Evolutionary conservation across 306 rosid species (phyloP).

Genomic region (Malus sieversii): DNA sequence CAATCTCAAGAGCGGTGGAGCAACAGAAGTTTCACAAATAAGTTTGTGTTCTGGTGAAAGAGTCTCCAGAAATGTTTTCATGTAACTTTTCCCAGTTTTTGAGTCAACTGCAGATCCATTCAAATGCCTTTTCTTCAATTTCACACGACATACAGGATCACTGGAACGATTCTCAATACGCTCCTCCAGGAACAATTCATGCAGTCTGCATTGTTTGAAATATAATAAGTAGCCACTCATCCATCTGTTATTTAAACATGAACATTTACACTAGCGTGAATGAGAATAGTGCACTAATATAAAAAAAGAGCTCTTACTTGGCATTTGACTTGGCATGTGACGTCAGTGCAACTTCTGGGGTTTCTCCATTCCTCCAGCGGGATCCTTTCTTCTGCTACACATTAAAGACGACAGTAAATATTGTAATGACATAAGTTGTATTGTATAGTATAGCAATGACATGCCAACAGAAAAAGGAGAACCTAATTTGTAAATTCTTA

Average conservation of each 20-base stretch:
- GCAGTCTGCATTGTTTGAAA: constrained; percentile 52
- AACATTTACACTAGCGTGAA: constrained; percentile 17
- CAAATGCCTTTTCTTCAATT: constrained; percentile 66
- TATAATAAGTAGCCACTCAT: constrained; percentile 18
- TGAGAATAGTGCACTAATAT: constrained; percentile 13
- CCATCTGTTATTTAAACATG: constrained; percentile 12
- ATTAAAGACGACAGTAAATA: constrained; percentile 10
- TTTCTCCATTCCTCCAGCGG: constrained; percentile 61
- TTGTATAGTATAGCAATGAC: not conserved
- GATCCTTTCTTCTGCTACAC: constrained; percentile 57
- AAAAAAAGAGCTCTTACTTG: constrained; percentile 57
- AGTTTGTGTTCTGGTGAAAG: constrained; percentile 52
- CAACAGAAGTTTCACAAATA: constrained; percentile 47
- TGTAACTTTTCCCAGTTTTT: constrained; percentile 65
- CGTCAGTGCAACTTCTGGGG: constrained; percentile 41
- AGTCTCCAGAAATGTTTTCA: constrained; percentile 63
- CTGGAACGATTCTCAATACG: constrained; percentile 58
- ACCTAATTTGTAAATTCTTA: not conserved
- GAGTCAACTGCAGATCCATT: constrained; percentile 51
- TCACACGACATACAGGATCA: constrained; percentile 73
- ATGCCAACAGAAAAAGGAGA: not conserved
- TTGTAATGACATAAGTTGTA: not conserved
- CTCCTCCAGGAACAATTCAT: constrained; percentile 82
- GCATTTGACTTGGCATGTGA: constrained; percentile 90
- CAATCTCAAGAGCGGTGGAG: constrained; percentile 29